These are phyloP conservation scores for Nepenthes mirabilis DNA, from an alignment of 148 eudicot species.

Conservation along the genomic window DNA sequence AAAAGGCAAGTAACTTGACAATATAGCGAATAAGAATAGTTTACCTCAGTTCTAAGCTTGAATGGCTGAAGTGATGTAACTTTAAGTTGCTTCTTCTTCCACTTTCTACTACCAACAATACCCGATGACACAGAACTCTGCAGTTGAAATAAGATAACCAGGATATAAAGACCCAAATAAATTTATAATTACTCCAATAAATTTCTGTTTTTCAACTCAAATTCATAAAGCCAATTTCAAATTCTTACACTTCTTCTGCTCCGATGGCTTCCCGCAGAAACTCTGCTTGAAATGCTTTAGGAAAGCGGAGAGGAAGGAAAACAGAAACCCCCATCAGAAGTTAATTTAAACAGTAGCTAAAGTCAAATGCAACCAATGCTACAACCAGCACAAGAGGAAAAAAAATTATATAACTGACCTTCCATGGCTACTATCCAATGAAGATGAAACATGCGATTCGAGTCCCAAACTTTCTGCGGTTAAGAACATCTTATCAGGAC, in stretches of 20 bases:
- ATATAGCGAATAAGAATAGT: not conserved
- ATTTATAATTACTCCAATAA: not conserved
- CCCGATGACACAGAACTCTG: constrained; percentile 65
- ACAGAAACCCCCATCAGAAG: not conserved
- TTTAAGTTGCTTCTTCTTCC: constrained; percentile 51
- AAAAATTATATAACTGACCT: constrained; percentile 30
- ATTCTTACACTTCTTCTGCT: constrained; percentile 63
- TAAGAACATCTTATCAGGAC: constrained; percentile 57
- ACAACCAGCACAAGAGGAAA: not conserved
- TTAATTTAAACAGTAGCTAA: not conserved
- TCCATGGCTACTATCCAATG: constrained; percentile 52
- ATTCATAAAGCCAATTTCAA: not conserved
- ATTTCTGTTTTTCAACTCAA: not conserved
- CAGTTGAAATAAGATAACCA: constrained; percentile 1
- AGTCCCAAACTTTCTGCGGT: constrained; percentile 75
- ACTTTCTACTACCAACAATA: constrained; percentile 38
- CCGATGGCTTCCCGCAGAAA: constrained; percentile 43
- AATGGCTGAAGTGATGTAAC: constrained; percentile 67
- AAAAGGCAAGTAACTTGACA: no score
- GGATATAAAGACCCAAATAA: not conserved
- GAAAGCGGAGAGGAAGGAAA: constrained; percentile 10
- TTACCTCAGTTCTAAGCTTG: constrained; percentile 86
- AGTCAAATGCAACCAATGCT: not conserved
- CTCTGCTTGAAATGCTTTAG: constrained; percentile 39
- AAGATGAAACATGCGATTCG: constrained; percentile 37